These are phyloP conservation scores for Gossypium trilobum DNA, from an alignment of 441 rosid species.

Conservation along the genomic window DNA sequence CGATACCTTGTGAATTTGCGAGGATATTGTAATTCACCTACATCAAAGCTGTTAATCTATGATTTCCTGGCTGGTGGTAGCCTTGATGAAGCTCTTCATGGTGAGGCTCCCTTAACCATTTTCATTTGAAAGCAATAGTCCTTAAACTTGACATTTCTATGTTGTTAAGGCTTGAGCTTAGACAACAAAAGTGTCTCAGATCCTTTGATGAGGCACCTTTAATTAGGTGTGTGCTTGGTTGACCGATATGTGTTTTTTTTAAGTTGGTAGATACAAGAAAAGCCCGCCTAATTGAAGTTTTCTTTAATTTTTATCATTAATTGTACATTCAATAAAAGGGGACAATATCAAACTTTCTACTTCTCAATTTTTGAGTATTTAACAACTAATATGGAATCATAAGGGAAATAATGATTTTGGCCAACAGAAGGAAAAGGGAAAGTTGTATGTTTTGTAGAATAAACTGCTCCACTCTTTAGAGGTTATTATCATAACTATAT, in stretches of 20 bases:
- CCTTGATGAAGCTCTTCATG: slow-evolving; percentile 96
- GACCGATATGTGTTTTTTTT: not conserved
- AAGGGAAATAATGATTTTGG: not conserved
- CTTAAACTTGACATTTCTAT: not conserved
- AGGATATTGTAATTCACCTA: slow-evolving; percentile 93
- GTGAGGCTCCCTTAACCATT: slow-evolving; percentile 29
- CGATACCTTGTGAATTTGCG: slow-evolving; percentile 88
- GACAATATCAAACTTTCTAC: not conserved
- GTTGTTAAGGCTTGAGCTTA: not conserved
- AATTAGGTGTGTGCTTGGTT: not conserved
- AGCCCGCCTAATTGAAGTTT: not conserved
- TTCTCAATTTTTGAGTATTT: not conserved
- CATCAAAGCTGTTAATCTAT: slow-evolving; percentile 81
- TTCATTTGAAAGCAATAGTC: not conserved
- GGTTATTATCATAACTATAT: not conserved
- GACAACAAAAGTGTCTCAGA: not conserved
- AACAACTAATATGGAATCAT: not conserved
- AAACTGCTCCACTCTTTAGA: not conserved
- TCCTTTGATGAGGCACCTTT: not conserved
- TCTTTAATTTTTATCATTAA: not conserved
- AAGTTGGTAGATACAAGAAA: not conserved
- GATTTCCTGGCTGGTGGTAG: slow-evolving; percentile 93
- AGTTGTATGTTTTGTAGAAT: not conserved
- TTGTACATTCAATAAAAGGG: not conserved
- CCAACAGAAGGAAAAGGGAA: not conserved